phyloP scores from a whole-genome alignment of 768 basidiomycete species.

The Neoboletus magnificus region DNA sequence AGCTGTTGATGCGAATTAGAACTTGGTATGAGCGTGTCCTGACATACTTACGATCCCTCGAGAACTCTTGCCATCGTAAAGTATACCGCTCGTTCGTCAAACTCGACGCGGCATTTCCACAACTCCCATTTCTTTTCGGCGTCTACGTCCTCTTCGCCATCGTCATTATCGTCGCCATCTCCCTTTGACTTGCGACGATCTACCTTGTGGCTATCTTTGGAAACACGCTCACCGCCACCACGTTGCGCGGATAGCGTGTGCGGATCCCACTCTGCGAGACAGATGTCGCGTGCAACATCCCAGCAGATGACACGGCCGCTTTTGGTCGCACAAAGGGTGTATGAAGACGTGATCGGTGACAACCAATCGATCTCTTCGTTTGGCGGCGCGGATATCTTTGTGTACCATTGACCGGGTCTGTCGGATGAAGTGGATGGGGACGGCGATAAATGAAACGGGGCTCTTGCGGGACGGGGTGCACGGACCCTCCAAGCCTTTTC shows the following conservation, averaged over 20 bases:
- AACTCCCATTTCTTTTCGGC: slow-evolving; percentile 55
- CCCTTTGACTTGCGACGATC: slow-evolving; percentile 9
- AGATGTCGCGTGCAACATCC: slow-evolving; percentile 61
- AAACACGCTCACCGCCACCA: neutral
- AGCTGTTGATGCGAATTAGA: slow-evolving; percentile 32
- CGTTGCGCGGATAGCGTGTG: slow-evolving; percentile 17
- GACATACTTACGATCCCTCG: slow-evolving; percentile 42
- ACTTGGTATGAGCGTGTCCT: neutral
- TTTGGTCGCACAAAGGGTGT: slow-evolving; percentile 75
- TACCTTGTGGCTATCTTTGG: slow-evolving; percentile 6
- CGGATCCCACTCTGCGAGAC: slow-evolving; percentile 69
- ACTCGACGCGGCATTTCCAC: slow-evolving; percentile 78
- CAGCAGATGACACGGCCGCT: slow-evolving; percentile 74
- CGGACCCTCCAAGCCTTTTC: slow-evolving; percentile 62
- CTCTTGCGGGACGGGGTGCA: slow-evolving; percentile 48
- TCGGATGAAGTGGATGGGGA: slow-evolving; percentile 28
- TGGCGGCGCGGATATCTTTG: slow-evolving; percentile 62
- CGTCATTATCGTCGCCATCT: slow-evolving; percentile 14
- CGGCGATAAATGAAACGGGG: slow-evolving; percentile 28
- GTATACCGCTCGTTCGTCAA: slow-evolving; percentile 65
- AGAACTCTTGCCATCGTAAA: slow-evolving; percentile 73
- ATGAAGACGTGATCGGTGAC: slow-evolving; percentile 71
- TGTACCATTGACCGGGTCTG: slow-evolving; percentile 50
- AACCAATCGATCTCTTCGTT: slow-evolving; percentile 74
- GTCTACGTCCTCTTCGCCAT: slow-evolving; percentile 1